Evolutionary conservation across 352 stramenopile genomes (phyloP), one percentile per base, ranked within the genome.

Genomic region (Phytopythium kandeliae): DNA sequence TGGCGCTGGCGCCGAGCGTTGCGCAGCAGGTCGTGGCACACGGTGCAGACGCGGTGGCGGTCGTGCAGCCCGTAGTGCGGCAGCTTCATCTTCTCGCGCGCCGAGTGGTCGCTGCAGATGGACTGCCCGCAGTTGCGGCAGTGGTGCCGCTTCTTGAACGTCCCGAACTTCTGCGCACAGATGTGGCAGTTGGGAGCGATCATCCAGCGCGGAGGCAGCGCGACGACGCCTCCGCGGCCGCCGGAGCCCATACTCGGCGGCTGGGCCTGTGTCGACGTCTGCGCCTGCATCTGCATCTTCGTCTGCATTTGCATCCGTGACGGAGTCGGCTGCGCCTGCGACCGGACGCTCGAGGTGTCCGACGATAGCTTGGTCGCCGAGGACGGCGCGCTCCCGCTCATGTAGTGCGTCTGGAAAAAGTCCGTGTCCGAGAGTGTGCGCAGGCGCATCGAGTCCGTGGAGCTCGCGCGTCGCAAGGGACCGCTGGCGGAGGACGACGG

Each of bases 51-150:
- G 51, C 84, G 81, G 51, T 95, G 81, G 36, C 69, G 70, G 57
- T 90, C 79, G 21, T 60, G 79, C 4, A 95, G 72, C 25, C 84
- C 84, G 48, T 89, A 92, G 54, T 92, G 84, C 35, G 79, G 84
- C 49, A 95, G 60, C 50, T 75, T 75, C 69, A 92, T 85, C 22
- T 81, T 81, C 56, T 92, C 76, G 15, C 82, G 75, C 34, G 84
- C 84, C 42, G 84, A 95, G 66, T 95, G 84, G 38, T 92, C 79
- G 4, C 79, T 69, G 48, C 84, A 95, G 51, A 95, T 89, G 9
- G 84, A 90, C 61, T 92, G 79, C 0, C 84, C 84, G 41, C 84
- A 95, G 58, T 95, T 95, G 30, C 84, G 79, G 54, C 84, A 95
- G 61, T 95, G 84, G 62, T 95, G 84, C 19, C 84, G 79, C 63